A percentile compares a stretch with the other conserved stretches of the same genome.
Conservation (phyloP, 805 yeast species). For the Myxozyma neotropica region DNA sequence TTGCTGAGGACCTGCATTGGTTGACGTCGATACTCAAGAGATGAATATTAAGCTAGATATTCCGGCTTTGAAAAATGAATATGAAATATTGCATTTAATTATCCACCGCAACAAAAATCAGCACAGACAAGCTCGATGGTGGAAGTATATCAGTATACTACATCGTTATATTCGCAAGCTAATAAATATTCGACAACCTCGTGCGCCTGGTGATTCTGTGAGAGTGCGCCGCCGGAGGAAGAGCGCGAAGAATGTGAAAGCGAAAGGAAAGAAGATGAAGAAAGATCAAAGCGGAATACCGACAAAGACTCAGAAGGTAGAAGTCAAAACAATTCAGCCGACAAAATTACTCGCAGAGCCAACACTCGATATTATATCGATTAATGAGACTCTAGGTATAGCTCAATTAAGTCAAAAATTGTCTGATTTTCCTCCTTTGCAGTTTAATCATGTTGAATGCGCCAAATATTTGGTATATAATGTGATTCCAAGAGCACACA, state of each 20-base stretch:
- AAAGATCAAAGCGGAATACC: too few relatives aligned
- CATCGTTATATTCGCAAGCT: slow-evolving; percentile 49
- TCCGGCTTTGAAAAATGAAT: slow-evolving; percentile 51
- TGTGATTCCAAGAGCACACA: slow-evolving; percentile 27
- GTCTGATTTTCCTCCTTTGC: not conserved
- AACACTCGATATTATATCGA: not conserved
- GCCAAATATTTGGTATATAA: slow-evolving; percentile 15
- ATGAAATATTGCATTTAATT: slow-evolving; percentile 59
- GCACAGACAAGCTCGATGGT: slow-evolving; percentile 74
- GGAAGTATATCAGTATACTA: slow-evolving; percentile 65
- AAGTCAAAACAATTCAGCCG: too few relatives aligned
- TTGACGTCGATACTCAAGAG: not conserved
- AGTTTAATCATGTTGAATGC: slow-evolving; percentile 10
- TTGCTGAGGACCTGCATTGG: too few relatives aligned
- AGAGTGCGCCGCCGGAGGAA: not conserved
- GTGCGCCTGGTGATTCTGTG: too few relatives aligned
- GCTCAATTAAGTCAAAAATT: not conserved
- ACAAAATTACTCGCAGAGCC: not conserved
- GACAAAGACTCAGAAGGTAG: too few relatives aligned
- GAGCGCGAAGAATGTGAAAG: not conserved
- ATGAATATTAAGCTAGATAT: not conserved
- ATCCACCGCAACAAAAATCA: slow-evolving; percentile 77
- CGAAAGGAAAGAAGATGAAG: not conserved
- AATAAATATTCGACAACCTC: not conserved
- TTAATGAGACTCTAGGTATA: not conserved